phyloP scores from a whole-genome alignment of 805 yeast species.

The Lipomyces starkeyi region DNA sequence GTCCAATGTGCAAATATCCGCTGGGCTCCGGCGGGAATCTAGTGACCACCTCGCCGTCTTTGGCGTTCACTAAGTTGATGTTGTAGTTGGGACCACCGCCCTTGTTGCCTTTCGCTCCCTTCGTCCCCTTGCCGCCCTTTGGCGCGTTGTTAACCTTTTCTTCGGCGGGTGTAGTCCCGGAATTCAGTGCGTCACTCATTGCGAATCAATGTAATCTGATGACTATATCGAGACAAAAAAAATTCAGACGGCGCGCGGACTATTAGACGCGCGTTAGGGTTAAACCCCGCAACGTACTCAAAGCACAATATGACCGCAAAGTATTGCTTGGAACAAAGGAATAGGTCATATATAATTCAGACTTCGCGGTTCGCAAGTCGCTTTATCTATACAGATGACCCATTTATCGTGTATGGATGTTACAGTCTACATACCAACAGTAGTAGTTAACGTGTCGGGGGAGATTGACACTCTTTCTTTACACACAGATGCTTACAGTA shows the following conservation, averaged over 20 bases:
- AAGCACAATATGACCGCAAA: background rate
- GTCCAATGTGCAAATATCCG: conserved; percentile 99
- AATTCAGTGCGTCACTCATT: conserved; percentile 11
- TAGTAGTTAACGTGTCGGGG: too few relatives aligned
- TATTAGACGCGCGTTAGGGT: background rate
- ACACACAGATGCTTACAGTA: background rate
- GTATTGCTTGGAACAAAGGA: too few relatives aligned
- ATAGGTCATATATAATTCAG: too few relatives aligned
- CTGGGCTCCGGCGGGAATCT: conserved; percentile 99
- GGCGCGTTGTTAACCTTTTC: background rate
- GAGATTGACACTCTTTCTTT: too few relatives aligned
- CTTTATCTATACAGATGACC: too few relatives aligned
- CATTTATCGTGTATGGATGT: too few relatives aligned
- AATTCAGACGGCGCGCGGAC: conserved; percentile 1
- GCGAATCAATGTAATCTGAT: background rate
- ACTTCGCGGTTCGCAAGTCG: too few relatives aligned
- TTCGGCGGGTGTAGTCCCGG: conserved; percentile 3
- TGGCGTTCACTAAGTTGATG: conserved; percentile 89
- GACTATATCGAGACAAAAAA: background rate
- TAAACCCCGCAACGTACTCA: background rate
- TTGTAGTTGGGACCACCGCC: conserved; percentile 96
- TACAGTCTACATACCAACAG: too few relatives aligned
- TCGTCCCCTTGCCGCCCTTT: conserved; percentile 22
- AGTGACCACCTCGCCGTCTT: conserved; percentile 93
- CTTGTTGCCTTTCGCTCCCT: conserved; percentile 49